Conservation (phyloP, 1,139 yeast species). For the Arxiozyma slooffiae region DNA sequence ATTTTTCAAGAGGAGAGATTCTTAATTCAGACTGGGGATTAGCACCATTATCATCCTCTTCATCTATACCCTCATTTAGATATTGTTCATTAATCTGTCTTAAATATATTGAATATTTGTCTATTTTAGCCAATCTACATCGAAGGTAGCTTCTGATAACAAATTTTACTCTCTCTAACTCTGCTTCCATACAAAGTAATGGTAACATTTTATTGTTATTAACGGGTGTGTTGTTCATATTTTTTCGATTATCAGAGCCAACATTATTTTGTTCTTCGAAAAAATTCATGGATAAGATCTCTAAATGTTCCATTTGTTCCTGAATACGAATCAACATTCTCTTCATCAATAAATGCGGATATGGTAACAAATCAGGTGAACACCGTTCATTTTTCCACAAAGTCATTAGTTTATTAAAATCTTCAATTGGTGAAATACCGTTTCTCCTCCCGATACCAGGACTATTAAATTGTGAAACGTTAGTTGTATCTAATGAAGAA, state of each 20-base stretch:
- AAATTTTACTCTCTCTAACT: constrained; percentile 77
- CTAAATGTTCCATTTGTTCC: constrained; percentile 62
- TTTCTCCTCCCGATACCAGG: neutral
- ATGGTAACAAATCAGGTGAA: constrained; percentile 75
- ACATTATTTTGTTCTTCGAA: constrained; percentile 14
- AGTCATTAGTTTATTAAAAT: constrained; percentile 40
- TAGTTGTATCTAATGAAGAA: constrained; percentile 2
- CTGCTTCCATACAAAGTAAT: constrained; percentile 79
- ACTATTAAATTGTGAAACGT: neutral
- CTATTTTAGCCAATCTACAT: constrained; percentile 65
- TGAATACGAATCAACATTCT: constrained; percentile 51
- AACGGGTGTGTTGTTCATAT: constrained; percentile 6
- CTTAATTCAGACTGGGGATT: neutral
- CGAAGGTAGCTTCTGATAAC: constrained; percentile 71
- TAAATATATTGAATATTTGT: constrained; percentile 53
- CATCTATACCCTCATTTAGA: constrained; percentile 5
- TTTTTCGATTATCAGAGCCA: constrained; percentile 2
- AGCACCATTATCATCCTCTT: constrained; percentile 2
- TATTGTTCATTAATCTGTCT: constrained; percentile 21
- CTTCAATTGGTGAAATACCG: constrained; percentile 20
- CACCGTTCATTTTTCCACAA: constrained; percentile 79
- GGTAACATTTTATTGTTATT: constrained; percentile 36
- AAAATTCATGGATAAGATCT: constrained; percentile 47
- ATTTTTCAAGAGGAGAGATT: constrained; percentile 14
- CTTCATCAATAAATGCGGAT: constrained; percentile 50